A percentile compares a stretch with the other conserved stretches of the same genome.
Conservation (phyloP, 164 flowering plant genomes). For the Stephania japonica region DNA sequence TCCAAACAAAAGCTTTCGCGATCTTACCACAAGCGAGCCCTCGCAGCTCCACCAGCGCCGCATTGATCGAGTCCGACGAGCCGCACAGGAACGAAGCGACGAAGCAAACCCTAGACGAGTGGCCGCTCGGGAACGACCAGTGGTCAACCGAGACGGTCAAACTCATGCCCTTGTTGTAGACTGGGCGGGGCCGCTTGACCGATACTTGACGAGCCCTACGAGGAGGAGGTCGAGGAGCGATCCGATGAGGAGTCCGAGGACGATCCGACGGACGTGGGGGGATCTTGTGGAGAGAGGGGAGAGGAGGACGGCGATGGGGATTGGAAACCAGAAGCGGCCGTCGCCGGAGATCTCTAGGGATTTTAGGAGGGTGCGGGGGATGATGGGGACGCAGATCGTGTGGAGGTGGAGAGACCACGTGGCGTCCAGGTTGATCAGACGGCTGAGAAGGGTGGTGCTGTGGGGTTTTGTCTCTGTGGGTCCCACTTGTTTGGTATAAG, state of each 20-base stretch:
- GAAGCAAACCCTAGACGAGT: slow-evolving; percentile 70
- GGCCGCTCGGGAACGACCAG: slow-evolving; percentile 92
- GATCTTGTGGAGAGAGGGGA: slow-evolving; percentile 22
- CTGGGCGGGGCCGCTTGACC: slow-evolving; percentile 70
- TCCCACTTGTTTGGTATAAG: neutral
- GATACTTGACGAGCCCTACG: slow-evolving; percentile 48
- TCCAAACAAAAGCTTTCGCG: slow-evolving; percentile 14
- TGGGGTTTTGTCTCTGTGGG: slow-evolving; percentile 7
- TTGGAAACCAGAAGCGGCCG: slow-evolving; percentile 64
- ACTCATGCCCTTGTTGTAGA: slow-evolving; percentile 59
- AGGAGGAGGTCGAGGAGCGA: slow-evolving; percentile 53
- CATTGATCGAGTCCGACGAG: slow-evolving; percentile 16
- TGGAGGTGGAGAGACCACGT: slow-evolving; percentile 49
- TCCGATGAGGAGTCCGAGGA: slow-evolving; percentile 39
- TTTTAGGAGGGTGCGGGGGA: slow-evolving; percentile 46
- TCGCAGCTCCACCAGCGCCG: slow-evolving; percentile 13
- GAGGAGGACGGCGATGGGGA: slow-evolving; percentile 44
- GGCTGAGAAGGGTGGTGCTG: slow-evolving; percentile 29
- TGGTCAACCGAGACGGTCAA: slow-evolving; percentile 62
- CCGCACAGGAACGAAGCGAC: slow-evolving; percentile 44
- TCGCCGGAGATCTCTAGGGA: slow-evolving; percentile 76
- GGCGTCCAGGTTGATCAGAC: slow-evolving; percentile 39
- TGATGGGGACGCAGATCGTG: slow-evolving; percentile 31
- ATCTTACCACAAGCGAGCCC: slow-evolving; percentile 15
- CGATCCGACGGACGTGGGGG: slow-evolving; percentile 23